Evolutionary conservation across 345 rosid genomes (phyloP), one percentile per base, ranked within the genome.

Genomic region (Brassica incana): DNA sequence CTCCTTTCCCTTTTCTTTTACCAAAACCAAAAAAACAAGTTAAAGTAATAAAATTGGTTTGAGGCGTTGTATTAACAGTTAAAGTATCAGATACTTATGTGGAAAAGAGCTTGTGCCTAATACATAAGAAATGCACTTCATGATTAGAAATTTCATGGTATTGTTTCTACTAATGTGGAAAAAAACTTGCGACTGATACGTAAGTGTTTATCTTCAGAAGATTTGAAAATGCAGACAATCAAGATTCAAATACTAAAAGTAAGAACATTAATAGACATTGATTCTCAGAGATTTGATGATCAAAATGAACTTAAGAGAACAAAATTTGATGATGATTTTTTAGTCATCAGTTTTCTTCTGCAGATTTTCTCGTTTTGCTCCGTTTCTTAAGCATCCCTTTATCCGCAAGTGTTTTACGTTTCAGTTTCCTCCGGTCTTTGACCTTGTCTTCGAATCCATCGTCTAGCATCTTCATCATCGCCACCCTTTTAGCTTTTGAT

Each of bases 361-460:
- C 16, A 1, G 80, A n/a, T 59, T 81, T 77, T 36, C 35, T 38
- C 15, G 50, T 48, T 77, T 77, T 81, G 78, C 75, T 77, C 68
- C 76, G 79, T 56, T 87, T 84, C 85, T 83, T 85, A 76, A 85
- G 61, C 82, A 90, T 64, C 54, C 96, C 98, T 77, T 90, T 95
- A 71, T 84, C 91, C 1, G 85, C 83, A 40, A 88, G 81, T 8
- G 88, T 83, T 72, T 88, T 90, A 30, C 83, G 82, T 59, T 91
- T 95, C 84, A 83, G 94, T 16, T 80, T 87, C 78, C 84, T 93
- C 74, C 97, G 83, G 73, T 90, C 93, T 59, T 89, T 88, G 5
- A 65, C 88, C 83, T 86, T 90, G 71, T 95, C 98, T 72, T 95
- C 98, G 45, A 90, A 91, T 3, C 99, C 97, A 29, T 90, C 91